Conservation (phyloP, 208 protist genomes). For the Porcisia hertigi region DNA sequence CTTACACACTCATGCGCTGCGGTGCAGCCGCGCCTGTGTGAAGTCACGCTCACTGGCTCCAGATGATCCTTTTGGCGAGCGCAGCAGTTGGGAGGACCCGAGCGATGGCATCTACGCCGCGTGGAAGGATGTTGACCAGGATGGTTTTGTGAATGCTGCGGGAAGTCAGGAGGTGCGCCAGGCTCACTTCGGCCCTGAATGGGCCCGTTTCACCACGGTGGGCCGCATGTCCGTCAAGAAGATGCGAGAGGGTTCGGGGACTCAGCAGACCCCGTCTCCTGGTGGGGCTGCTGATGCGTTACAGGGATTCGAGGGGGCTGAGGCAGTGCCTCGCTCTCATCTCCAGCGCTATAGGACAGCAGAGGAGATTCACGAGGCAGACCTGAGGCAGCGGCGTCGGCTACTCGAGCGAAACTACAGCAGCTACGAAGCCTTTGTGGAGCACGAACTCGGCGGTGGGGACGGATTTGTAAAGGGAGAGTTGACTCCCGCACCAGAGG, state of each 20-base stretch:
- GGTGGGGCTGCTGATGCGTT: not conserved
- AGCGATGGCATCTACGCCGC: slow-evolving; percentile 61
- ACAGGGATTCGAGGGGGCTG: not conserved
- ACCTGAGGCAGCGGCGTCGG: slow-evolving; percentile 41
- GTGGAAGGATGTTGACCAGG: slow-evolving; percentile 70
- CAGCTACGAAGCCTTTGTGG: slow-evolving; percentile 73
- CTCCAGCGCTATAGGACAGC: slow-evolving; percentile 20
- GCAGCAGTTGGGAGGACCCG: slow-evolving; percentile 61
- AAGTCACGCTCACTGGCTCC: slow-evolving; percentile 53
- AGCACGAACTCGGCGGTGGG: slow-evolving; percentile 47
- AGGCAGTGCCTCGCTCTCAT: not conserved
- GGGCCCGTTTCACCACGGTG: slow-evolving; percentile 72
- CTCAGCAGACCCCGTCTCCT: slow-evolving; percentile 1
- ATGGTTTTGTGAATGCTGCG: slow-evolving; percentile 66
- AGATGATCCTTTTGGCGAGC: slow-evolving; percentile 83
- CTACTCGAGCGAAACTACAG: slow-evolving; percentile 64
- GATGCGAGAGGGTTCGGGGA: slow-evolving; percentile 42
- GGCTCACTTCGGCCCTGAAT: slow-evolving; percentile 82
- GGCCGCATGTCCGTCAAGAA: slow-evolving; percentile 63
- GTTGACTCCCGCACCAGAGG: not conserved
- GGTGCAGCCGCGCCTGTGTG: slow-evolving; percentile 19
- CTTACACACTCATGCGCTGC: not conserved
- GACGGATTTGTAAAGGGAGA: slow-evolving; percentile 20
- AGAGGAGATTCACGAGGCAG: slow-evolving; percentile 54
- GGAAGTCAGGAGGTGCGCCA: slow-evolving; percentile 64